phyloP scores from a whole-genome alignment of 2,329 filamentous ascomycete species.

The Dactylellina leptospora region DNA sequence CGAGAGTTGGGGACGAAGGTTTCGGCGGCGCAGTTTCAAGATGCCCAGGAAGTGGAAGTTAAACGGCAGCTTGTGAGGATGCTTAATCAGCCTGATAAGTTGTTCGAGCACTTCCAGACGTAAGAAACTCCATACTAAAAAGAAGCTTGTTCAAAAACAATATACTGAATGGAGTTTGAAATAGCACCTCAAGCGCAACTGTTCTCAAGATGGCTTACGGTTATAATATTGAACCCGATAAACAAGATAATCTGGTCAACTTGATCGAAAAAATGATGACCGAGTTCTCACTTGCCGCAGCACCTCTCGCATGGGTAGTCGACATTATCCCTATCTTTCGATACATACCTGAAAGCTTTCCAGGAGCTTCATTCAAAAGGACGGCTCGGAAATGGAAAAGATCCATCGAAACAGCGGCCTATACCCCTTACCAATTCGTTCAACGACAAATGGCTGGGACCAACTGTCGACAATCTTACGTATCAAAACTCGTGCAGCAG shows the following conservation, averaged over 20 bases:
- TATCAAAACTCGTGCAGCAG: conserved; percentile 42
- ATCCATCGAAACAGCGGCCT: conserved; percentile 24
- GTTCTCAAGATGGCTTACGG: conserved; percentile 46
- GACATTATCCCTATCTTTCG: conserved; percentile 36
- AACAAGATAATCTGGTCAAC: conserved; percentile 28
- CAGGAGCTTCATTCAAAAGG: conserved; percentile 41
- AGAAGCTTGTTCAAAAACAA: background rate
- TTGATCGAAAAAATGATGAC: conserved; percentile 50
- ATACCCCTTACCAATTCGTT: conserved; percentile 40
- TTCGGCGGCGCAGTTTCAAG: conserved; percentile 54
- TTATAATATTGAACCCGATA: conserved; percentile 40
- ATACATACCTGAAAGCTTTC: conserved; percentile 45
- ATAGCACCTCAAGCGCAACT: conserved; percentile 37
- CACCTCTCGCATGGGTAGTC: conserved; percentile 36
- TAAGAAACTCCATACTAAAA: conserved; percentile 18
- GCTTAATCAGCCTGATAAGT: conserved; percentile 52
- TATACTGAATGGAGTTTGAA: background rate
- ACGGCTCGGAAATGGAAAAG: conserved; percentile 40
- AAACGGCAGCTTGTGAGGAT: conserved; percentile 50
- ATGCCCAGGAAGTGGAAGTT: conserved; percentile 53
- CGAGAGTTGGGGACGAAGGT: conserved; percentile 58
- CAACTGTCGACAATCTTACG: conserved; percentile 25
- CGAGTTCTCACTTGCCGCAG: conserved; percentile 47
- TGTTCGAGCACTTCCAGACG: conserved; percentile 54
- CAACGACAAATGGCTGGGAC: conserved; percentile 24